Evolutionary conservation across 1,284 basidiomycete species (phyloP).

Genomic region (Ceratobasidium sp.): DNA sequence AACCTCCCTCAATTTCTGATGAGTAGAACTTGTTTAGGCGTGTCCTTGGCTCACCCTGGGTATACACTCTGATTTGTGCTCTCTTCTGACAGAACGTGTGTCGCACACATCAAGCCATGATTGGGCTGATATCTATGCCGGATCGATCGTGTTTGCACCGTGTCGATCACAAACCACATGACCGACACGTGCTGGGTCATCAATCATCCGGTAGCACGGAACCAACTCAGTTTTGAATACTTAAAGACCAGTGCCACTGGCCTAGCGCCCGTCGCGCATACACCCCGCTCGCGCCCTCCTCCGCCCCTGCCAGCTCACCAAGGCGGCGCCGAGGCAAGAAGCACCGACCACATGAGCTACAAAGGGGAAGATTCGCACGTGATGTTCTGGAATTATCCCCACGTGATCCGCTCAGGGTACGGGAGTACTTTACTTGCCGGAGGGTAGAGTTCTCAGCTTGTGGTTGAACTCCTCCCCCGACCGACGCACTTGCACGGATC

Average conservation of each 20-base stretch:
- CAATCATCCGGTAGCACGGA: too few species aligned
- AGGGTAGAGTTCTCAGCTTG: background rate
- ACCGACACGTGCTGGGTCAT: too few species aligned
- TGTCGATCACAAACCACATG: too few species aligned
- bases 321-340: background rate
- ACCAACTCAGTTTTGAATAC: too few species aligned
- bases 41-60: too few species aligned
- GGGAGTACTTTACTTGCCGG: background rate
- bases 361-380: background rate
- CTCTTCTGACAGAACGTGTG: too few species aligned
- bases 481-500: background rate
- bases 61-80: too few species aligned
- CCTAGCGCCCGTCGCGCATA: background rate
- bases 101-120: too few species aligned
- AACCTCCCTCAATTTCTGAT: too few species aligned
- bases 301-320: background rate
- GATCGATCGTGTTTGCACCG: too few species aligned
- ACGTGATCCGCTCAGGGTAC: conserved; percentile 28
- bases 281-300: background rate
- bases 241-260: background rate
- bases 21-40: too few species aligned
- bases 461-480: conserved; percentile 22
- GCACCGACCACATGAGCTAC: background rate
- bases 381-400: background rate
- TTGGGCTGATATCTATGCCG: too few species aligned